Conservation (phyloP, 2,329 filamentous ascomycete species). For the Penicillium sp. region DNA sequence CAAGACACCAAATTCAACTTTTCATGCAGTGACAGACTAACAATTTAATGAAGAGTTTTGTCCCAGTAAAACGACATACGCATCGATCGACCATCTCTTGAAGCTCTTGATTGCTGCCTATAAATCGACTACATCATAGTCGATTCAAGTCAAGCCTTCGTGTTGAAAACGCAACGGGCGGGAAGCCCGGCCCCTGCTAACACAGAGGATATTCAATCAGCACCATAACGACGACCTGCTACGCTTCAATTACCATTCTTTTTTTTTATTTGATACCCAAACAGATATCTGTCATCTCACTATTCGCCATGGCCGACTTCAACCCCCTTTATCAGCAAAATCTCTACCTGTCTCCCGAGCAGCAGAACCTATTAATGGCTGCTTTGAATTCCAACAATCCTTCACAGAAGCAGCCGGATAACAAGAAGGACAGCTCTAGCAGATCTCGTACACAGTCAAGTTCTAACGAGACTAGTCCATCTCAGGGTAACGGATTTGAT, state of each 20-base stretch:
- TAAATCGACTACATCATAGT: neutral
- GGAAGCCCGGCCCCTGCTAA: slow-evolving; percentile 25
- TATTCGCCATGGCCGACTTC: slow-evolving; percentile 33
- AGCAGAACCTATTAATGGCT: slow-evolving; percentile 71
- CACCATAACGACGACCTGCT: neutral
- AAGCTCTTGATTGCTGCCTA: neutral
- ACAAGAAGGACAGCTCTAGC: neutral
- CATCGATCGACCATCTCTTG: neutral
- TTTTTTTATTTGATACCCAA: neutral
- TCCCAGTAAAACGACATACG: neutral
- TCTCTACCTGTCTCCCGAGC: slow-evolving; percentile 69
- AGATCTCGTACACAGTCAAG: slow-evolving; percentile 5
- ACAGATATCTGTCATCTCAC: neutral
- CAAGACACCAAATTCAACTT: neutral
- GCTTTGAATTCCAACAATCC: slow-evolving; percentile 69
- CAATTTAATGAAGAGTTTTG: neutral
- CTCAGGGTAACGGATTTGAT: slow-evolving; percentile 37
- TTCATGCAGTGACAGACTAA: neutral
- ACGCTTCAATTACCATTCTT: neutral
- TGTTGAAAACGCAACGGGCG: slow-evolving; percentile 24
- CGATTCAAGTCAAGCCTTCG: neutral
- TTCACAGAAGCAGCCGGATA: slow-evolving; percentile 28
- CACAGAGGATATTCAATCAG: neutral
- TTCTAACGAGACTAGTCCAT: slow-evolving; percentile 9
- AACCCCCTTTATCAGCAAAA: slow-evolving; percentile 46